phyloP scores from a whole-genome alignment of 2,329 filamentous ascomycete genomes.

The Fusarium burgessii region DNA sequence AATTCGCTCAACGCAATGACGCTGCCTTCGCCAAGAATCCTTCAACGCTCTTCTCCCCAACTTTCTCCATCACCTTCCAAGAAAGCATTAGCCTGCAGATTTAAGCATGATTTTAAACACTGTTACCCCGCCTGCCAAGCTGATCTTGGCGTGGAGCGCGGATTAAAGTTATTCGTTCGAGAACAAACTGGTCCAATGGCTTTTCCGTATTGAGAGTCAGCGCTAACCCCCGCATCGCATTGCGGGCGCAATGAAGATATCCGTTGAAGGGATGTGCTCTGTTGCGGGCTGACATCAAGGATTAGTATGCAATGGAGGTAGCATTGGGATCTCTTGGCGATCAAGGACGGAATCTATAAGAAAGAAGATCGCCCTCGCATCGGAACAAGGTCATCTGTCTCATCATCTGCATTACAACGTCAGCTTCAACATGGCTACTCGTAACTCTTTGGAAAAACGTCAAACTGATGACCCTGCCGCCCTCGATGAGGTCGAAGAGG shows the following conservation, averaged over 20 bases:
- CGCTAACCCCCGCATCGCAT: not conserved
- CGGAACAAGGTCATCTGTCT: not conserved
- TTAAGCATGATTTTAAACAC: constrained; percentile 21
- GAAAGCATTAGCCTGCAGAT: not conserved
- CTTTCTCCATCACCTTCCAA: constrained; percentile 1
- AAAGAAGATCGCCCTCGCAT: not conserved
- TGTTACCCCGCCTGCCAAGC: constrained; percentile 25
- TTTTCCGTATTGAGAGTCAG: not conserved
- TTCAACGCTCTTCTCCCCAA: not conserved
- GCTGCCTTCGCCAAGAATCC: not conserved
- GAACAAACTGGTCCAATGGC: not conserved
- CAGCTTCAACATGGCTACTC: not conserved
- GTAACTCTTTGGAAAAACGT: not conserved
- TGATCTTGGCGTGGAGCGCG: not conserved
- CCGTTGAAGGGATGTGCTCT: not conserved
- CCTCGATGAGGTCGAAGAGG: constrained; percentile 18
- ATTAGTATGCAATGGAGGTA: not conserved
- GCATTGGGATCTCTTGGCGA: too few species aligned
- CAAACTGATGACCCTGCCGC: not conserved
- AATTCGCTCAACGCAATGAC: not conserved
- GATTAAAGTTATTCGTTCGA: not conserved
- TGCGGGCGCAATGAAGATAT: not conserved
- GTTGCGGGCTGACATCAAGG: not conserved
- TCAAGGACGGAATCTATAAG: not conserved
- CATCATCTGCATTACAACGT: not conserved